Percentiles rank a stretch among this genome's conserved stretches.
These are phyloP conservation scores for Circinella minor DNA, from an alignment of 371 early-diverging fungal species.

Conservation along the genomic window DNA sequence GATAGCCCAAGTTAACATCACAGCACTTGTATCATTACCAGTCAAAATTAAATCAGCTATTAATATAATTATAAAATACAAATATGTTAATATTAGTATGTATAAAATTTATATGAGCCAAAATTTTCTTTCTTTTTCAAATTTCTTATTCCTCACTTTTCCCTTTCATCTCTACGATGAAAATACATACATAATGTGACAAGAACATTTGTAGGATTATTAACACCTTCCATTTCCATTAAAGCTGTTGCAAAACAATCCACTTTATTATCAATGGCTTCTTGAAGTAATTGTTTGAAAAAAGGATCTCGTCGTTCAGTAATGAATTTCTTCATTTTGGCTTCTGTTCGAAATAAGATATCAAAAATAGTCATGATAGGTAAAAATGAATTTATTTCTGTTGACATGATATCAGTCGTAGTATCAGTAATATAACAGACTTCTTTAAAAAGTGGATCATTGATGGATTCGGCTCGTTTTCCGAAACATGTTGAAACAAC, in stretches of 20 bases:
- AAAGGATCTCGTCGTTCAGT: constrained; percentile 8
- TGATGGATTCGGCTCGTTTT: not conserved
- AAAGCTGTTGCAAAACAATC: constrained; percentile 19
- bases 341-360: not conserved
- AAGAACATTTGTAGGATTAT: constrained; percentile 15
- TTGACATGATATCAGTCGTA: constrained; percentile 9
- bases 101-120: too few relatives aligned
- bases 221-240: constrained; percentile 8
- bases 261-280: constrained; percentile 9
- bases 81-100: too few relatives aligned
- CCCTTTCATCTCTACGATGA: not conserved
- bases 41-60: too few relatives aligned
- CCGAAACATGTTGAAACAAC: constrained; percentile 15
- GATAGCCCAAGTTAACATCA: constrained; percentile 24
- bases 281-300: not conserved
- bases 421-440: constrained; percentile 3
- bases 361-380: constrained; percentile 15
- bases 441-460: constrained; percentile 8
- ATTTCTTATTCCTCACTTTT: not conserved
- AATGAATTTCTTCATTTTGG: constrained; percentile 2
- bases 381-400: constrained; percentile 21
- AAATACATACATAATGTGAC: constrained; percentile 23
- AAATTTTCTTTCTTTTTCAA: too few relatives aligned
- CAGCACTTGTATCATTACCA: constrained; percentile 26
- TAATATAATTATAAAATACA: too few relatives aligned